A percentile compares a stretch with the other conserved stretches of the same genome.
Evolutionary conservation across 371 early-diverging fungal genomes (phyloP).

Genomic region (Mortierella sp.): DNA sequence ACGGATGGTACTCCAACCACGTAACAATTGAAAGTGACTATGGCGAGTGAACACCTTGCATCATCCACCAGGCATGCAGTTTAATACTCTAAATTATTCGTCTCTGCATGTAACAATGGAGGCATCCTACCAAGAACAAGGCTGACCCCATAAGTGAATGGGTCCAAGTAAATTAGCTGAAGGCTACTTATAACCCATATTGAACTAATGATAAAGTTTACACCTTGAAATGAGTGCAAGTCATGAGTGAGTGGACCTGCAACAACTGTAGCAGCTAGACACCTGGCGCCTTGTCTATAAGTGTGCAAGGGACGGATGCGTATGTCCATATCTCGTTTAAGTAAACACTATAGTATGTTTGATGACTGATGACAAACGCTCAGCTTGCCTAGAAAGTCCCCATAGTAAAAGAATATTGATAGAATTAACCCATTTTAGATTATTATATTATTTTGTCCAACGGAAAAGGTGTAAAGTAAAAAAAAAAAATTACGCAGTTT

Average conservation of each 20-base stretch:
- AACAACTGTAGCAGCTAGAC: neutral
- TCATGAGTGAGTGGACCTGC: too few relatives aligned
- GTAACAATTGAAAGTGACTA: neutral
- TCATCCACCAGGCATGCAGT: neutral
- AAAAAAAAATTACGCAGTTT: neutral
- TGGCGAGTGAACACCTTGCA: neutral
- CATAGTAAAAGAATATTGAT: neutral
- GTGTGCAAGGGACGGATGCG: neutral
- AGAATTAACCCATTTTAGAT: neutral
- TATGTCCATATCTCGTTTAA: slow-evolving; percentile 12
- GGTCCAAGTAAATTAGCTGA: too few relatives aligned
- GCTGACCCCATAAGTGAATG: too few relatives aligned
- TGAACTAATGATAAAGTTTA: too few relatives aligned
- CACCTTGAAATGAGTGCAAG: too few relatives aligned
- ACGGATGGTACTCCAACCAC: neutral
- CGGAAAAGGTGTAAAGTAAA: slow-evolving; percentile 9
- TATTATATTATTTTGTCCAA: neutral
- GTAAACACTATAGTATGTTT: slow-evolving; percentile 10
- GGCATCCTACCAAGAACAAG: too few relatives aligned
- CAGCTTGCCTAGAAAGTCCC: neutral
- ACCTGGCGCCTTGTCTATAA: neutral
- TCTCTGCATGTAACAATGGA: too few relatives aligned
- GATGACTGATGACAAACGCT: slow-evolving; percentile 27
- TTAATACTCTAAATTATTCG: too few relatives aligned
- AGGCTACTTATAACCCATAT: too few relatives aligned